Base-by-base conservation (phyloP, 805 yeast genomes). In the Saccharomycopsis oosterbeekiorum region DNA sequence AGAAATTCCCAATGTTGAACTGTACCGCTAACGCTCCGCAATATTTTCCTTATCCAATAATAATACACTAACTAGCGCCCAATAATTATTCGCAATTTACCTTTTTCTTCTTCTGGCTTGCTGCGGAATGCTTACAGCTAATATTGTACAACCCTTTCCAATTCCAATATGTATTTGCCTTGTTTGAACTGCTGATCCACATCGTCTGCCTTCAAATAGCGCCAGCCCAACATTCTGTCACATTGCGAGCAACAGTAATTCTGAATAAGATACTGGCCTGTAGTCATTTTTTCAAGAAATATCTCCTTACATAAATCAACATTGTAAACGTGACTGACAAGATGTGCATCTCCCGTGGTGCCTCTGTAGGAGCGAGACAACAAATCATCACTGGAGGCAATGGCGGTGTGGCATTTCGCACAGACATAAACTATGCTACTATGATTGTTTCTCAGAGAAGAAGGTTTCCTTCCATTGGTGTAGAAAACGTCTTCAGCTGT, bases 211-310 rank as follows among this genome's bases (percentile, higher is more conserved):
- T 74, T 74, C 47, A 84, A 68, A 66, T 85, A 85, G 63, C 78
- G 80, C 90, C 90, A 85, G 2, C 89, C 90, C 17, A 85, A 72
- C 59, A 78, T 71, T 4, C 71, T 69, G 57, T 73, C 72, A 68
- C 90, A 85, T 64, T 79, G 80, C 55, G 77, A 79, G 67, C 90
- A 85, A 42, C 67, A 67, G 37, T 84, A 76, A 66, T 83, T 85
- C 62, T 83, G 78, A 2, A 85, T 86, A 0, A 74, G 67, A 66
- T 83, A 85, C 26, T 68, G 68, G 0, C 89, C 90, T 0, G 89
- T 84, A 36, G 79, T 73, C 89, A 85, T 84, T 43, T 74, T 72
- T 15, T 71, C 71, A 61, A 74, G 51, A 47, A 42, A 19, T 12
- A 40, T 56, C 4, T 54, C 60, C 34, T 43, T 37, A 17, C 36